Evolutionary conservation across 2,329 filamentous ascomycete genomes (phyloP).

Genomic region (Nakataea oryzae): DNA sequence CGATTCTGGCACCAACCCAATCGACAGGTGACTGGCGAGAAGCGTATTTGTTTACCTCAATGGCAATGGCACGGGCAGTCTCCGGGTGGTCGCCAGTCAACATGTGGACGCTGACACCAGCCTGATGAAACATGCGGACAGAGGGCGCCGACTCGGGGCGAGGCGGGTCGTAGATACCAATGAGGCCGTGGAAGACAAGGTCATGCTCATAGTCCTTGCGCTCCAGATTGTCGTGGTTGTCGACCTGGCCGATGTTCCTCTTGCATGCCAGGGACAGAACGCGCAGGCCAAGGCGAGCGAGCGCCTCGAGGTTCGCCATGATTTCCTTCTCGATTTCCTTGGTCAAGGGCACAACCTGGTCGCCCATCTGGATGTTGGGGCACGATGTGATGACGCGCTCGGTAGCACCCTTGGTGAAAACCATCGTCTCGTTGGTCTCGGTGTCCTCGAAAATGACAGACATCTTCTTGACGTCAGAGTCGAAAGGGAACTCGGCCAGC

Average conservation of each 20-base stretch:
- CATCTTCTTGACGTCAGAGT: conserved; percentile 57
- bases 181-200: conserved; percentile 53
- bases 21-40: no score
- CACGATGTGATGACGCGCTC: conserved; percentile 50
- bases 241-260: background rate
- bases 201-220: conserved; percentile 45
- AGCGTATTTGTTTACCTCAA: conserved; percentile 22
- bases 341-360: conserved; percentile 26
- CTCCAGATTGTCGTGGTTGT: conserved; percentile 23
- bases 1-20: background rate
- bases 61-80: conserved; percentile 50
- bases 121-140: conserved; percentile 41
- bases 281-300: conserved; percentile 46
- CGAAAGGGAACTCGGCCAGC: conserved; percentile 52
- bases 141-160: conserved; percentile 52
- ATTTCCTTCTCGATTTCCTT: conserved; percentile 39
- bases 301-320: conserved; percentile 49
- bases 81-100: conserved; percentile 53
- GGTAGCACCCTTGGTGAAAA: conserved; percentile 47
- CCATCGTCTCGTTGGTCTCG: conserved; percentile 11
- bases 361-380: conserved; percentile 20
- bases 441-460: conserved; percentile 43
- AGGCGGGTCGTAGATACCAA: conserved; percentile 60
- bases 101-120: conserved; percentile 51
- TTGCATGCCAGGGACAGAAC: conserved; percentile 42